A percentile compares a stretch with the other conserved stretches of the same genome.
These are phyloP conservation scores for Seiridium unicorne DNA, from an alignment of 2,329 filamentous ascomycete genomes.

Conservation along the genomic window DNA sequence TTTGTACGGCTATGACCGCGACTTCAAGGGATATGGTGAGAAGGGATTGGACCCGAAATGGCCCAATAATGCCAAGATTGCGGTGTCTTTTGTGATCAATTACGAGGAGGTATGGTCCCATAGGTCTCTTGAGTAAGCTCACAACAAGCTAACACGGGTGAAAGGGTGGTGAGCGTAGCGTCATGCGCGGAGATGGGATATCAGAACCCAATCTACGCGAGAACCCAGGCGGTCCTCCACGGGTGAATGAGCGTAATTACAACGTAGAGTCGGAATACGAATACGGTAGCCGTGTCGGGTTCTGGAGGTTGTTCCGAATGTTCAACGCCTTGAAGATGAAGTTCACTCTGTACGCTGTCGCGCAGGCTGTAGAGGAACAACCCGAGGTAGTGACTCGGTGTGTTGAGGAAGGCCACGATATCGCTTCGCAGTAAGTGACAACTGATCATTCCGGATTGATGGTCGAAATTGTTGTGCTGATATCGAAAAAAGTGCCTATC, in stretches of 20 bases:
- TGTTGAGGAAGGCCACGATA: slow-evolving; percentile 48
- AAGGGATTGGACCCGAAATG: slow-evolving; percentile 33
- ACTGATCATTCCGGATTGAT: too few relatives aligned
- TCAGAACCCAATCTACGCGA: slow-evolving; percentile 37
- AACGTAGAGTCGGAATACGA: slow-evolving; percentile 50
- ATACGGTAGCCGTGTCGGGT: slow-evolving; percentile 46
- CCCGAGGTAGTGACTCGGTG: slow-evolving; percentile 44
- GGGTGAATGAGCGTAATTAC: slow-evolving; percentile 40
- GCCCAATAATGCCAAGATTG: slow-evolving; percentile 41
- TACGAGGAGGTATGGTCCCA: slow-evolving; percentile 36
- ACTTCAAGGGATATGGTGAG: slow-evolving; percentile 39
- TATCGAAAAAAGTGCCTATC: slow-evolving; percentile 31
- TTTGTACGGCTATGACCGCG: slow-evolving; percentile 27
- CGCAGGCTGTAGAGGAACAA: slow-evolving; percentile 44
- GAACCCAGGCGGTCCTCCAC: slow-evolving; percentile 30
- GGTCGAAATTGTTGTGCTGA: background rate
- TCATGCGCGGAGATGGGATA: slow-evolving; percentile 35
- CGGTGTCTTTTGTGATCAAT: slow-evolving; percentile 43
- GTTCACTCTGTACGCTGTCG: slow-evolving; percentile 50
- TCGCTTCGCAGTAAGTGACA: slow-evolving; percentile 38
- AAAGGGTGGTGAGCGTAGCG: slow-evolving; percentile 18
- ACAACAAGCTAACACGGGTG: background rate
- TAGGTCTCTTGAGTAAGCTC: too few relatives aligned
- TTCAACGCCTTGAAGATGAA: slow-evolving; percentile 48
- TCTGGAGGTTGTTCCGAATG: slow-evolving; percentile 47